A percentile compares a stretch with the other conserved stretches of the same genome.
phyloP scores from a whole-genome alignment of 129 eudicot genomes.

The Ambrosia artemisiifolia region DNA sequence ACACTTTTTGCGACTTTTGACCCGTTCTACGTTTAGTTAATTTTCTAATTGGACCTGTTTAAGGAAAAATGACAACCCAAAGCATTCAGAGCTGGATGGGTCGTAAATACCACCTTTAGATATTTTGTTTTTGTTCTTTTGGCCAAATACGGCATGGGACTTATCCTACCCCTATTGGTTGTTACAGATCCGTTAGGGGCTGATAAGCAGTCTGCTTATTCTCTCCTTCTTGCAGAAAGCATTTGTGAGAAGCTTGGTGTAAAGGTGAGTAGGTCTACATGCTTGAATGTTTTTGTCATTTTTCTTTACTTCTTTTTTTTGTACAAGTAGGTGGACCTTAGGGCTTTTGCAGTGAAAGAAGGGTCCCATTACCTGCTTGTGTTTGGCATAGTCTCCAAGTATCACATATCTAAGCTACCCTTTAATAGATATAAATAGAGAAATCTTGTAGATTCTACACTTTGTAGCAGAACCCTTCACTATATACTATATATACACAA shows the following conservation, averaged over 20 bases:
- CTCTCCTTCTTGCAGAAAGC: conserved; percentile 95
- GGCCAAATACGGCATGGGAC: not conserved
- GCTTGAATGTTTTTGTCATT: not conserved
- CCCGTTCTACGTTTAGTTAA: not conserved
- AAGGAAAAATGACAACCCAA: not conserved
- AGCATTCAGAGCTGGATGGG: not conserved
- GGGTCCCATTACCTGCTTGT: not conserved
- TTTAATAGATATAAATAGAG: not conserved
- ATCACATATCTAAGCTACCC: not conserved
- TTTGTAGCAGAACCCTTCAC: too few relatives aligned
- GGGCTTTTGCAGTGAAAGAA: not conserved
- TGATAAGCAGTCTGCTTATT: conserved; percentile 87
- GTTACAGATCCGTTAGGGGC: conserved; percentile 74
- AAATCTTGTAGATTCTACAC: not conserved
- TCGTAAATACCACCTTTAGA: not conserved
- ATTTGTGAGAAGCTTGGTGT: conserved; percentile 81
- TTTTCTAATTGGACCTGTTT: not conserved
- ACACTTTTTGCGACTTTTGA: too few relatives aligned
- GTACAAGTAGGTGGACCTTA: not conserved
- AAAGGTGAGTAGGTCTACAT: conserved; percentile 47
- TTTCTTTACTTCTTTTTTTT: not conserved
- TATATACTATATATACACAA: too few relatives aligned
- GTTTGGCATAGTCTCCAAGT: not conserved
- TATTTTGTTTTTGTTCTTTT: not conserved
- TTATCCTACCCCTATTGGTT: conserved; percentile 16